phyloP scores from a whole-genome alignment of 352 stramenopile genomes.

The Pythium periplocum region DNA sequence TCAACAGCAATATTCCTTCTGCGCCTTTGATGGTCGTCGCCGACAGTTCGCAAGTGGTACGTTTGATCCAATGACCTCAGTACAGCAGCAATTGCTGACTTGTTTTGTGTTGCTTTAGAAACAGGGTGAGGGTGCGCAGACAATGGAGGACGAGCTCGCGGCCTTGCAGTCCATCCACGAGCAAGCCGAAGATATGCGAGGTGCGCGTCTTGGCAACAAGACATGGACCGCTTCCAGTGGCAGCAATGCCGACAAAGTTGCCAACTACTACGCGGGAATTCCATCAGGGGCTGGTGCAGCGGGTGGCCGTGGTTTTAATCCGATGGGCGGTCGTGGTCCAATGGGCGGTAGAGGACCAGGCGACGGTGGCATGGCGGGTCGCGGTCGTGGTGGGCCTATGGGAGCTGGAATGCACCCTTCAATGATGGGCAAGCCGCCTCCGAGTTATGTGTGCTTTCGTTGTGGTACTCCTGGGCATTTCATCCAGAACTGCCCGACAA shows the following conservation, averaged over 20 bases:
- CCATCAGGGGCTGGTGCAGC: constrained; percentile 27
- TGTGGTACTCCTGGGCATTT: constrained; percentile 82
- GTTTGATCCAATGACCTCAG: neutral
- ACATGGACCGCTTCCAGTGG: constrained; percentile 71
- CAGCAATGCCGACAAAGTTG: constrained; percentile 75
- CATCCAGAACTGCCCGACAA: constrained; percentile 87
- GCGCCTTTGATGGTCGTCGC: constrained; percentile 2
- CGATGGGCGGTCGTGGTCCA: constrained; percentile 32
- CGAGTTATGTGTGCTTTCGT: constrained; percentile 84
- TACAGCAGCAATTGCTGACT: neutral
- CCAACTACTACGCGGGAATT: constrained; percentile 64
- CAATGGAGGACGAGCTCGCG: constrained; percentile 79
- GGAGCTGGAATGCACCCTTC: constrained; percentile 10
- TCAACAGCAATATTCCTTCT: constrained; percentile 4
- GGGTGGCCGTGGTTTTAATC: constrained; percentile 30
- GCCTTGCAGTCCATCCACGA: constrained; percentile 82
- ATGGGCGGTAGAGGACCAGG: constrained; percentile 36
- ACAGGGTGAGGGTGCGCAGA: constrained; percentile 54
- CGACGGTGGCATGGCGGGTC: constrained; percentile 7
- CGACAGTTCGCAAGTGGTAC: neutral
- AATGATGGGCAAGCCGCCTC: constrained; percentile 55
- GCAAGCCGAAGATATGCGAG: constrained; percentile 77
- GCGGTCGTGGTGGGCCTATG: constrained; percentile 14
- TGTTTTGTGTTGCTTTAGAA: constrained; percentile 18
- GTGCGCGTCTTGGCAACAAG: constrained; percentile 75